A percentile compares a stretch with the other conserved stretches of the same genome.
These are phyloP conservation scores for Ophiostoma australiae DNA, from an alignment of 2,329 filamentous ascomycete species.

Conservation along the genomic window DNA sequence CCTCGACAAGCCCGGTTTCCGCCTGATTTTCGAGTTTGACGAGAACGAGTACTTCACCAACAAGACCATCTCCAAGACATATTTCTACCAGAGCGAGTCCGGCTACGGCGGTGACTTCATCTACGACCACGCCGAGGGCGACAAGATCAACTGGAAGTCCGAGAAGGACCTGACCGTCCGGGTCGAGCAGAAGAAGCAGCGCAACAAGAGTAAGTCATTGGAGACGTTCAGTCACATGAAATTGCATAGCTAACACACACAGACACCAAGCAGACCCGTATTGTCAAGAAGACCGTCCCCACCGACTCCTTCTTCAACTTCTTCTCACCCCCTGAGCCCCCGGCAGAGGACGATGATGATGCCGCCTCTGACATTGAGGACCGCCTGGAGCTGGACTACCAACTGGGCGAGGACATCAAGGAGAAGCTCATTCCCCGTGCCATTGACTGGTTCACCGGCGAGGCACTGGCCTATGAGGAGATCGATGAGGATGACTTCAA, in stretches of 20 bases:
- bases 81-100: slow-evolving; percentile 98
- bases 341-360: slow-evolving; percentile 66
- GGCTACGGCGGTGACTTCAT: slow-evolving; percentile 99
- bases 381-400: slow-evolving; percentile 95
- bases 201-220: slow-evolving; percentile 82
- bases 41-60: slow-evolving; percentile 97
- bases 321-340: slow-evolving; percentile 91
- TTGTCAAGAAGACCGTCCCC: slow-evolving; percentile 98
- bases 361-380: slow-evolving; percentile 90
- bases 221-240: no score
- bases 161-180: slow-evolving; percentile 91
- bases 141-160: slow-evolving; percentile 95
- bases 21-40: slow-evolving; percentile 92
- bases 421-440: slow-evolving; percentile 98
- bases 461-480: slow-evolving; percentile 95
- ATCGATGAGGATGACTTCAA: slow-evolving; percentile 76
- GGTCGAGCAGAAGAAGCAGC: slow-evolving; percentile 98
- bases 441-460: slow-evolving; percentile 98
- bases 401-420: slow-evolving; percentile 98
- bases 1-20: slow-evolving; percentile 95
- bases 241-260: slow-evolving; percentile 23
- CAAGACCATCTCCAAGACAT: slow-evolving; percentile 95
- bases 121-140: slow-evolving; percentile 96
- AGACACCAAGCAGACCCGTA: slow-evolving; percentile 99
- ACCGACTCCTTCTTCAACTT: slow-evolving; percentile 99